These are phyloP conservation scores for Chrysosporium queenslandicum DNA, from an alignment of 2,329 filamentous ascomycete genomes.

Conservation along the genomic window DNA sequence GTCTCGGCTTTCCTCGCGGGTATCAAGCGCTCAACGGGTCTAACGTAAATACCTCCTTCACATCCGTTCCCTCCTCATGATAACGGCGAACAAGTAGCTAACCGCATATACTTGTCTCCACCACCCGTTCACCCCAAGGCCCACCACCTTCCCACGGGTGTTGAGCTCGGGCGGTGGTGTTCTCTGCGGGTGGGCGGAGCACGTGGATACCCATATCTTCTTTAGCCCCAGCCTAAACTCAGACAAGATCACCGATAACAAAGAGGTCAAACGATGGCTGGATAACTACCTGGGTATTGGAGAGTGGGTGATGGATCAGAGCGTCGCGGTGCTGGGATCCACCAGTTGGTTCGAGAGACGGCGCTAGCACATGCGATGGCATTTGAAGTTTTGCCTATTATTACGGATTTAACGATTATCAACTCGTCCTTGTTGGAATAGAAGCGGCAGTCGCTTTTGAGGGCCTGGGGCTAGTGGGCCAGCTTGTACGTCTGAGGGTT, in stretches of 20 bases:
- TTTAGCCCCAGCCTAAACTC: constrained; percentile 65
- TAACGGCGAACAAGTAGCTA: constrained; percentile 3
- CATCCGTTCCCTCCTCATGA: constrained; percentile 6
- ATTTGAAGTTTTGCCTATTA: not conserved
- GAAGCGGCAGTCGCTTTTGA: not conserved
- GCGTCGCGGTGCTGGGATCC: constrained; percentile 78
- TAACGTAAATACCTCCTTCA: constrained; percentile 67
- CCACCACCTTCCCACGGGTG: constrained; percentile 1
- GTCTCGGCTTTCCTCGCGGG: constrained; percentile 94
- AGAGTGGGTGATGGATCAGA: constrained; percentile 98
- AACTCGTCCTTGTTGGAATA: not conserved
- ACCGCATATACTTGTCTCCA: constrained; percentile 9
- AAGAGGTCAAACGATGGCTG: constrained; percentile 77
- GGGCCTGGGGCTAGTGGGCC: not conserved
- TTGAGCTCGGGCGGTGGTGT: constrained; percentile 1
- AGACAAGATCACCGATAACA: constrained; percentile 73
- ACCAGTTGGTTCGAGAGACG: constrained; percentile 84
- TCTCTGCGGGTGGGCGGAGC: constrained; percentile 6
- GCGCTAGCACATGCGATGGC: constrained; percentile 9
- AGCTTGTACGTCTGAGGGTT: too few relatives aligned
- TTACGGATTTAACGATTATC: constrained; percentile 7
- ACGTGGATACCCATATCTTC: constrained; percentile 15
- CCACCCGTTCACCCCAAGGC: constrained; percentile 12
- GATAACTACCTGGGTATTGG: constrained; percentile 88
- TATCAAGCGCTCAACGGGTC: constrained; percentile 91